Evolutionary conservation across 2,329 filamentous ascomycete genomes (phyloP).

Genomic region (Aspergillus phoenicis): DNA sequence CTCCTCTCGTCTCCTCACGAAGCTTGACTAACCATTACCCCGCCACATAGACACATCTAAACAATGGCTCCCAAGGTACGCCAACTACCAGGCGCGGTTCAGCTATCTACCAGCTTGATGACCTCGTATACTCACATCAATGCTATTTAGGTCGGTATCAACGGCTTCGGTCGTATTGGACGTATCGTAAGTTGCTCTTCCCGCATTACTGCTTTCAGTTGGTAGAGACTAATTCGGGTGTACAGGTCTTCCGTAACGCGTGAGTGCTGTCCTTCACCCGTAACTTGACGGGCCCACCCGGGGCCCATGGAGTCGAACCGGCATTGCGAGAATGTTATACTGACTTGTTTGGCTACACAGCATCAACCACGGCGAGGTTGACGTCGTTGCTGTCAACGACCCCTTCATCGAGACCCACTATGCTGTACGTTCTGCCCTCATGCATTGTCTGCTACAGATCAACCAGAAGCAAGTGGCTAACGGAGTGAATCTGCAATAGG

Average conservation of each 20-base stretch:
- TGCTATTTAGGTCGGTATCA: conserved; percentile 78
- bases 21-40: conserved; percentile 33
- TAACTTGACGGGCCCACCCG: neutral
- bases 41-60: conserved; percentile 30
- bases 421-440: conserved; percentile 70
- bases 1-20: conserved; percentile 7
- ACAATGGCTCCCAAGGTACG: conserved; percentile 43
- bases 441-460: neutral
- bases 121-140: conserved; percentile 12
- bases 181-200: conserved; percentile 66
- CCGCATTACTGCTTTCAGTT: neutral
- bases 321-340: neutral
- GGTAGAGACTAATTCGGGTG: conserved; percentile 27
- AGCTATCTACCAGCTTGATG: conserved; percentile 1
- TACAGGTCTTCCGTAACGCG: conserved; percentile 91
- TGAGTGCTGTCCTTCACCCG: conserved; percentile 47
- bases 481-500: conserved; percentile 54
- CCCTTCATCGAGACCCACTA: conserved; percentile 98
- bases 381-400: conserved; percentile 97
- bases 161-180: conserved; percentile 99
- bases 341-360: conserved; percentile 42
- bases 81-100: neutral
- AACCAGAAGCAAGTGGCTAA: conserved; percentile 6
- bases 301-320: neutral
- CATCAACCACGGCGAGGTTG: conserved; percentile 82